Evolutionary conservation across 371 early-diverging fungal species (phyloP), one percentile per base, ranked within the genome.

Genomic region (Mucor piriformis): DNA sequence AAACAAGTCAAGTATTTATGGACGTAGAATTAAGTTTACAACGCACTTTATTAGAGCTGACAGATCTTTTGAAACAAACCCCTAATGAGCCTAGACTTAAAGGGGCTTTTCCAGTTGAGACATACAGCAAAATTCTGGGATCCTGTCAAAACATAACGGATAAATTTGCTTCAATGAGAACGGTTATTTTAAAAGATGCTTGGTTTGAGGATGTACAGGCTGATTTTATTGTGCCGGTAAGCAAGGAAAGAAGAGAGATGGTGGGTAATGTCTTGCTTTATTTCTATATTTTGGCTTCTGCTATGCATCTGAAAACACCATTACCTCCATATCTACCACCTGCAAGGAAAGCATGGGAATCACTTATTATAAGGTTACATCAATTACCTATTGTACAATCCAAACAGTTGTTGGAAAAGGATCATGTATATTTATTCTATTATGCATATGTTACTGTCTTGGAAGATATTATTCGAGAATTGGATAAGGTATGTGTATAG

Each of bases 61-160:
- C 75, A 12, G 79, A 72, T 3, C 74, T 94, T 7, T 66, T 94
- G 15, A 64, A 61, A 2, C 82, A 89, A 40, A 90, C 93, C 4
- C 84, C 84, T 2, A 91, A 91, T 54, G 94, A 94, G 64, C 94
- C 94, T 1, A 84, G 94, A 50, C 71, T 93, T 23, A 91, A 91
- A 70, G 94, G 94, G 5, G 85, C 86, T 10, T 94, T 91, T 59
- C 94, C 94, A 2, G 76, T 74, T 2, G 66, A 61, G 0, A 82
- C 83, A 0, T 94, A 94, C 61, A 73, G 75, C 29, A 66, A 80
- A 13, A 86, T 93, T 61, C 67, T 92, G 6, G 73, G 69, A 2
- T 85, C 87, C 5, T 86, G 89, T 61, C 89, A 92, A 64, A 85
- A 81, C n/a, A 81, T 94, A 40, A 65, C 93, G 44, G 92, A 93